Percentiles rank a stretch among this genome's conserved stretches.
phyloP scores from a whole-genome alignment of 1,284 basidiomycete genomes.

The Erythrobasidium hasegawianum region DNA sequence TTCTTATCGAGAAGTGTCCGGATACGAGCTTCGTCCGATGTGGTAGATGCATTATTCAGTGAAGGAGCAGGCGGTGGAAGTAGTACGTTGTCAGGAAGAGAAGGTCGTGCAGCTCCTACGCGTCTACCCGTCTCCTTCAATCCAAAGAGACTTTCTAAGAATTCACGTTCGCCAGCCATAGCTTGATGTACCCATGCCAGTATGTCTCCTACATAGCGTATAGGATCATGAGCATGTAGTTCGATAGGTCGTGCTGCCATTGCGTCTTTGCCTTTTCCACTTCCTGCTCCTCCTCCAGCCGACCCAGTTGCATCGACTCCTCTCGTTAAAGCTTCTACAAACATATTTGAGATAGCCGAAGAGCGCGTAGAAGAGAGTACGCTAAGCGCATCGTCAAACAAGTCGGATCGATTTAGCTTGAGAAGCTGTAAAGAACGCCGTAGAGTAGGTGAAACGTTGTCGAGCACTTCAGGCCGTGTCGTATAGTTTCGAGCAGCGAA shows the following conservation, averaged over 20 bases:
- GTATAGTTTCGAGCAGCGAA: constrained; percentile 81
- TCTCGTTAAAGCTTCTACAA: constrained; percentile 80
- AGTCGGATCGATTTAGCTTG: constrained; percentile 62
- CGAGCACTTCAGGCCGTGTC: constrained; percentile 65
- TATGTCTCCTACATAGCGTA: constrained; percentile 96
- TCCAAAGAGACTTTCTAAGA: constrained; percentile 77
- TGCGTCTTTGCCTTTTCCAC: constrained; percentile 1
- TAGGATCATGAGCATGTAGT: constrained; percentile 91
- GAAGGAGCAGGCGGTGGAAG: constrained; percentile 4
- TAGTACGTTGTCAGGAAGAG: background rate
- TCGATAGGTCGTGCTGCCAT: constrained; percentile 87
- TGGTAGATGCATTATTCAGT: constrained; percentile 9
- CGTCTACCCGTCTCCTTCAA: constrained; percentile 63
- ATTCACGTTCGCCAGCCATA: constrained; percentile 89
- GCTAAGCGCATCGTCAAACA: constrained; percentile 66
- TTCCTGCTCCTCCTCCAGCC: background rate
- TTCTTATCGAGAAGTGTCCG: constrained; percentile 74
- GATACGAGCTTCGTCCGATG: constrained; percentile 53
- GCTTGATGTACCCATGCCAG: constrained; percentile 97
- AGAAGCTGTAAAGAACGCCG: constrained; percentile 71
- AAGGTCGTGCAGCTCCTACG: constrained; percentile 62
- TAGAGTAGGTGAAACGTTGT: constrained; percentile 65
- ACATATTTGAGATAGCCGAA: constrained; percentile 69
- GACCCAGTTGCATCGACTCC: constrained; percentile 73
- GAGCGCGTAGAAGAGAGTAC: constrained; percentile 78